Evolutionary conservation across 352 stramenopile species (phyloP).

Genomic region (Phytopythium oedochilum): DNA sequence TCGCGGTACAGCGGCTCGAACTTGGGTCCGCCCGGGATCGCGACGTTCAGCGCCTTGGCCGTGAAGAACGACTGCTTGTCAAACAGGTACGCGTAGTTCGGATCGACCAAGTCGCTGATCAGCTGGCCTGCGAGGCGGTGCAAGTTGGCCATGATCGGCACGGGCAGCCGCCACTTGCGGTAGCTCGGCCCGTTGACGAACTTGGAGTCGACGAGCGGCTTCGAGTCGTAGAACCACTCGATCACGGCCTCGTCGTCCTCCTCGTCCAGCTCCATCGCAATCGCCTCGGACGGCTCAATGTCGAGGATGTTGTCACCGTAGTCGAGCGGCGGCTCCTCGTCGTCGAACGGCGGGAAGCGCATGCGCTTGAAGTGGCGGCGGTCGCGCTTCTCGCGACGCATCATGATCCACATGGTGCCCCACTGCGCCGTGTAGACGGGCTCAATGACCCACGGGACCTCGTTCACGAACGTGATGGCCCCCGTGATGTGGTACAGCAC

Average conservation of each 20-base stretch:
- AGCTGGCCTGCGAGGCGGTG: constrained; percentile 96
- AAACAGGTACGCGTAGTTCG: constrained; percentile 94
- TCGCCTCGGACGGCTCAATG: constrained; percentile 94
- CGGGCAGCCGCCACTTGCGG: constrained; percentile 94
- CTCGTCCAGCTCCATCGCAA: constrained; percentile 96
- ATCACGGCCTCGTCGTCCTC: constrained; percentile 94
- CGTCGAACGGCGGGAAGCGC: constrained; percentile 99
- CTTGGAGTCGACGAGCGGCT: constrained; percentile 87
- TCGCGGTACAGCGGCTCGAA: constrained; percentile 99
- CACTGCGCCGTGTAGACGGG: constrained; percentile 99
- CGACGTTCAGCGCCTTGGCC: constrained; percentile 99
- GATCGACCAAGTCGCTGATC: constrained; percentile 96
- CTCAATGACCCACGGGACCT: constrained; percentile 99
- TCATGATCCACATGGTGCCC: constrained; percentile 99
- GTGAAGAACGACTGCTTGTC: constrained; percentile 98
- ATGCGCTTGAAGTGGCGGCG: constrained; percentile 99
- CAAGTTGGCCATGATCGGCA: constrained; percentile 97
- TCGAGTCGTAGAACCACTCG: constrained; percentile 99
- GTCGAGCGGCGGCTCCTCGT: constrained; percentile 97
- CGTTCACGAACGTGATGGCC: constrained; percentile 99
- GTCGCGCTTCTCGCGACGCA: constrained; percentile 99
- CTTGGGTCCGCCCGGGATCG: constrained; percentile 98
- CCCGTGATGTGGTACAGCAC: constrained; percentile 99
- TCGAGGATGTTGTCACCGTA: constrained; percentile 97
- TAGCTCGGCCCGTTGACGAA: constrained; percentile 98